Base-by-base conservation (phyloP, 305 asterid species). In the Plantago rigida region DNA sequence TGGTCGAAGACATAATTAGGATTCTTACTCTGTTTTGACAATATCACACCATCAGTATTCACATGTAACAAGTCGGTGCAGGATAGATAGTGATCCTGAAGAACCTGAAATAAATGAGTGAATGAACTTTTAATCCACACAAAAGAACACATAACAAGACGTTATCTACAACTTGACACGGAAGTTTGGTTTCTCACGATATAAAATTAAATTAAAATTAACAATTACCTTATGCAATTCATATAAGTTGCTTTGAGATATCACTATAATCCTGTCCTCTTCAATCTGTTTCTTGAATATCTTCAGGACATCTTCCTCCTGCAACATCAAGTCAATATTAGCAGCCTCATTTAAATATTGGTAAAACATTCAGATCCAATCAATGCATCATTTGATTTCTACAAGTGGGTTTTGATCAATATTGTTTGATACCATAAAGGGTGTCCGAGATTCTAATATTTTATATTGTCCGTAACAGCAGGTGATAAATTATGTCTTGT, bases 241-340 rank as follows among this genome's bases (percentile, higher is more conserved):
- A 19, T 78, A 80, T 70, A 92, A 67, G 77, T 89, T 92, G 84
- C 88, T 89, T 67, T 95, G 87, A 52, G 91, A 80, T 75, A 92
- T 81, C 71, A 89, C 89, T 75, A 92, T 83, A 72, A 76, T 82
- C 75, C 86, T 77, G 77, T 92, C 99, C 73, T 92, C 99, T 78
- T 86, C 95, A 69, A 92, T 84, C 81, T 92, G 99, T 62, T 86
- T 89, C 76, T 72, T 85, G 79, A 89, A 86, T 76, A 84, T 78
- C 76, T 75, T 82, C 75, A 81, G 82, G 48, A 71, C 70, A 77
- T 89, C 99, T 71, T 92, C 97, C 76, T 92, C 99, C 99, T 92
- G 87, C 62, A 73, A 73, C 59, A 72, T 53, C 61, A 63, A 75
- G 55, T 48, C 68, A 58, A 22, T 22, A 22, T 22, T 48, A 51